These are phyloP conservation scores for Tritrichomonas musculus DNA, from an alignment of 208 protist species.

Conservation along the genomic window DNA sequence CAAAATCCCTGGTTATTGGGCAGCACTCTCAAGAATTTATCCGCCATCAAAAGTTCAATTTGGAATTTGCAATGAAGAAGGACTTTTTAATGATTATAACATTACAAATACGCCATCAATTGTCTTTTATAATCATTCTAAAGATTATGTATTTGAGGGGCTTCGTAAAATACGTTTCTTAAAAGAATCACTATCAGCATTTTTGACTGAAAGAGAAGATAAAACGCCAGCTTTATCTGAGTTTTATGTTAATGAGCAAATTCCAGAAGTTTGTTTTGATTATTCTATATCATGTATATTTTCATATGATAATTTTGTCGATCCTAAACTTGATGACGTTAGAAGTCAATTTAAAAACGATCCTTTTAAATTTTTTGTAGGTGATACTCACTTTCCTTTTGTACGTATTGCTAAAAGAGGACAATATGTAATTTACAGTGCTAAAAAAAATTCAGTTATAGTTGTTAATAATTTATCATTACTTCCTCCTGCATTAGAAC, in stretches of 20 bases:
- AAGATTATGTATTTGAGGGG: background rate
- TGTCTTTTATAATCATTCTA: background rate
- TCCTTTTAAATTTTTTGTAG: background rate
- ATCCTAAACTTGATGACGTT: background rate
- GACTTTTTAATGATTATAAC: background rate
- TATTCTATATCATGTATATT: background rate
- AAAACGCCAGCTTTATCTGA: background rate
- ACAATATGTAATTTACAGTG: background rate
- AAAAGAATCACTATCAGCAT: background rate
- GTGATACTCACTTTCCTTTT: background rate
- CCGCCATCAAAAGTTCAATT: background rate
- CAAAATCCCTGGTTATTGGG: background rate
- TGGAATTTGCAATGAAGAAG: slow-evolving; percentile 31
- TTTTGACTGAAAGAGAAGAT: background rate
- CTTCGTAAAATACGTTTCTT: background rate
- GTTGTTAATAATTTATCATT: background rate
- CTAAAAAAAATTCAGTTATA: background rate
- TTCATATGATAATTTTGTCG: background rate
- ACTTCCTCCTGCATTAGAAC: background rate
- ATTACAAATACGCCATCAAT: background rate
- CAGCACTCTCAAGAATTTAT: background rate
- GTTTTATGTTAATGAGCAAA: slow-evolving; percentile 6
- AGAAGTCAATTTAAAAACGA: background rate
- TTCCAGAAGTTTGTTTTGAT: slow-evolving; percentile 15
- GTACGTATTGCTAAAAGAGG: background rate